Percentiles rank a stretch among this genome's conserved stretches.
phyloP scores from a whole-genome alignment of 345 rosid genomes.

The Ailanthus altissimus region DNA sequence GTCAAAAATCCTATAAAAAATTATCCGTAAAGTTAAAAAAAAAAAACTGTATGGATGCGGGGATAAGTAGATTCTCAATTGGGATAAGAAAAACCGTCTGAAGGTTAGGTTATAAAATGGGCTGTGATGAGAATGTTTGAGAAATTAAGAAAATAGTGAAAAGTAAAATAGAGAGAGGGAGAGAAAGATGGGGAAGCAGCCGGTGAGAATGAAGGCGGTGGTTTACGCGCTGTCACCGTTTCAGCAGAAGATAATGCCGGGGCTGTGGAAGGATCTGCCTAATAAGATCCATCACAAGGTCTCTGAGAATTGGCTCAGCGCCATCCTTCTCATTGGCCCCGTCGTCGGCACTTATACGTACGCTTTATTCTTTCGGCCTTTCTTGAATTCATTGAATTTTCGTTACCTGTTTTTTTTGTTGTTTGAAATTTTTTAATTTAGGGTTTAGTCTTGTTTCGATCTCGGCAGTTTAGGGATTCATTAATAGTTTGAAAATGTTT shows the following conservation, averaged over 20 bases:
- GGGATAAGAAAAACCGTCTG: neutral
- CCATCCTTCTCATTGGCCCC: conserved; percentile 66
- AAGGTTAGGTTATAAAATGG: neutral
- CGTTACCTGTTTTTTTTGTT: neutral
- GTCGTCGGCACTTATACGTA: conserved; percentile 67
- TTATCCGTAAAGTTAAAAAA: too few relatives aligned
- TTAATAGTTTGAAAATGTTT: neutral
- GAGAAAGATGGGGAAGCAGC: conserved; percentile 67
- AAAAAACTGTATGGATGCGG: neutral
- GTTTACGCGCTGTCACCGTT: conserved; percentile 77
- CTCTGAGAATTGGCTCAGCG: conserved; percentile 82
- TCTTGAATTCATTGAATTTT: neutral
- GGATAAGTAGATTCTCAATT: neutral
- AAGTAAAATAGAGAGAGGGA: neutral
- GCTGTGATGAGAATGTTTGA: neutral
- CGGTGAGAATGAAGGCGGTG: conserved; percentile 83
- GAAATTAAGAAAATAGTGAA: neutral
- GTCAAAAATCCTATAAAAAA: too few relatives aligned
- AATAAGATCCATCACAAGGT: conserved; percentile 80
- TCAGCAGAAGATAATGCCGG: conserved; percentile 77
- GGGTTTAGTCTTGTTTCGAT: neutral
- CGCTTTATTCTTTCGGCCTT: neutral
- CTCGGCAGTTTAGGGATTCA: neutral
- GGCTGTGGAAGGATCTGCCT: conserved; percentile 74
- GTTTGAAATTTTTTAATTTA: neutral